A percentile compares a stretch with the other conserved stretches of the same genome.
These are phyloP conservation scores for Leccinum laetum DNA, from an alignment of 1,284 basidiomycete genomes.

Conservation along the genomic window DNA sequence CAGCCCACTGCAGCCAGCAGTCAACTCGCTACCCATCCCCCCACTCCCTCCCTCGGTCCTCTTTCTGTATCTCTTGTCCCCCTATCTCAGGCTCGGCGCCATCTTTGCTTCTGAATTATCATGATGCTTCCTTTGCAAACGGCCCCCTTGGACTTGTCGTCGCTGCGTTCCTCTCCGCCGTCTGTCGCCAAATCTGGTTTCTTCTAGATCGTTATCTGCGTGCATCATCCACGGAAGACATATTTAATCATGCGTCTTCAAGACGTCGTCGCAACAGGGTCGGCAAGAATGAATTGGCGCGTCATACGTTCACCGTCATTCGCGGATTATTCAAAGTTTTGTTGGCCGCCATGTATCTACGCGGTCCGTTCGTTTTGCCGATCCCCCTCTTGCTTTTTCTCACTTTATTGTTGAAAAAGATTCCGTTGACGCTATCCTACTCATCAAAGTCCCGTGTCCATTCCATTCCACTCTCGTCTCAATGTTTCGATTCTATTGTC, in stretches of 20 bases:
- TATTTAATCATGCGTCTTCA: slow-evolving; percentile 62
- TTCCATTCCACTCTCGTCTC: slow-evolving; percentile 32
- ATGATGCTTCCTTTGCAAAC: slow-evolving; percentile 46
- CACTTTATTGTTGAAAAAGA: slow-evolving; percentile 36
- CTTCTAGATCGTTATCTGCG: slow-evolving; percentile 69
- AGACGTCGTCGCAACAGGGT: slow-evolving; percentile 48
- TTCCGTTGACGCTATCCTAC: slow-evolving; percentile 50
- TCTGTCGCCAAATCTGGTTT: slow-evolving; percentile 71
- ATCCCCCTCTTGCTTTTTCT: slow-evolving; percentile 1
- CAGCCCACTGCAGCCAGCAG: slow-evolving; percentile 37
- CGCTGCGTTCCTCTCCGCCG: slow-evolving; percentile 57
- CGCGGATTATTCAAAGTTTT: slow-evolving; percentile 48
- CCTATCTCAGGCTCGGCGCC: slow-evolving; percentile 71
- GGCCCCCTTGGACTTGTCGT: slow-evolving; percentile 51
- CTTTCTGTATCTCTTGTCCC: slow-evolving; percentile 68
- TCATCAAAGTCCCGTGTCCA: slow-evolving; percentile 38
- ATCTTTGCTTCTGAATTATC: slow-evolving; percentile 49
- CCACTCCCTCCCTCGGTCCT: slow-evolving; percentile 57
- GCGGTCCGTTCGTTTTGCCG: slow-evolving; percentile 44
- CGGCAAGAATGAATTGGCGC: slow-evolving; percentile 39
- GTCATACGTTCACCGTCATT: slow-evolving; percentile 40
- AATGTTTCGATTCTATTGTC: slow-evolving; percentile 41
- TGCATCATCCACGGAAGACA: slow-evolving; percentile 61
- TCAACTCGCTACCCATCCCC: slow-evolving; percentile 45
- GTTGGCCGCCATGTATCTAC: slow-evolving; percentile 60